Conservation (phyloP, 805 yeast genomes). For the Metschnikowia cubensis region DNA sequence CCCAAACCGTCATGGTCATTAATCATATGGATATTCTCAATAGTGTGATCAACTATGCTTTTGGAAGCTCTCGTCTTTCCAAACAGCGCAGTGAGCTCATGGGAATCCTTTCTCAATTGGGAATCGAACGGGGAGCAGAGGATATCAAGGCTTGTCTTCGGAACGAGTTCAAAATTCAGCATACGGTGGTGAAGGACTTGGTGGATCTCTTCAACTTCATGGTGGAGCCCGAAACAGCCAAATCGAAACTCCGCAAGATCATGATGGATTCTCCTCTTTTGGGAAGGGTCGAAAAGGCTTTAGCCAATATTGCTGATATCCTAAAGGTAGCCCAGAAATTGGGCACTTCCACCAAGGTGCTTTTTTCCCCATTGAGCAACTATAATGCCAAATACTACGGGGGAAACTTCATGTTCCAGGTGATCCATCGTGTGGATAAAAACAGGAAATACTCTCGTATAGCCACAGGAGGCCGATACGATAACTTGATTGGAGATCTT, state of each 20-base stretch:
- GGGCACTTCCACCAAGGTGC: conserved; percentile 55
- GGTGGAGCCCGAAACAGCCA: conserved; percentile 62
- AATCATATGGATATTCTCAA: conserved; percentile 82
- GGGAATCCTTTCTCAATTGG: conserved; percentile 70
- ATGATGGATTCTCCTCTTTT: conserved; percentile 72
- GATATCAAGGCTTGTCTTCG: conserved; percentile 45
- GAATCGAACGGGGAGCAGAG: conserved; percentile 60
- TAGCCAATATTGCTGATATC: conserved; percentile 60
- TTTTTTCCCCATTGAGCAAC: conserved; percentile 77
- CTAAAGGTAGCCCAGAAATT: conserved; percentile 50
- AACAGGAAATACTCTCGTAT: conserved; percentile 45
- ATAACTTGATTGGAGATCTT: conserved; percentile 60
- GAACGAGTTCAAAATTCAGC: conserved; percentile 66
- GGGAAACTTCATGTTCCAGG: conserved; percentile 86
- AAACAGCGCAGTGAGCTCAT: conserved; percentile 62
- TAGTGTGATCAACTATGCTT: conserved; percentile 59
- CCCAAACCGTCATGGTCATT: conserved; percentile 56
- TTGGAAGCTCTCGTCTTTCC: conserved; percentile 63
- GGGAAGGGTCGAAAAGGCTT: conserved; percentile 55
- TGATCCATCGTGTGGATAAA: conserved; percentile 60
- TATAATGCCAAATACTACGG: conserved; percentile 76
- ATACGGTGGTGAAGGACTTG: conserved; percentile 78
- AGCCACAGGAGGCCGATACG: conserved; percentile 95
- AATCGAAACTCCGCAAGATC: conserved; percentile 56
- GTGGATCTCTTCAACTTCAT: conserved; percentile 71